Conservation (phyloP, 1,284 basidiomycete genomes). For the Porodaedalea pini region DNA sequence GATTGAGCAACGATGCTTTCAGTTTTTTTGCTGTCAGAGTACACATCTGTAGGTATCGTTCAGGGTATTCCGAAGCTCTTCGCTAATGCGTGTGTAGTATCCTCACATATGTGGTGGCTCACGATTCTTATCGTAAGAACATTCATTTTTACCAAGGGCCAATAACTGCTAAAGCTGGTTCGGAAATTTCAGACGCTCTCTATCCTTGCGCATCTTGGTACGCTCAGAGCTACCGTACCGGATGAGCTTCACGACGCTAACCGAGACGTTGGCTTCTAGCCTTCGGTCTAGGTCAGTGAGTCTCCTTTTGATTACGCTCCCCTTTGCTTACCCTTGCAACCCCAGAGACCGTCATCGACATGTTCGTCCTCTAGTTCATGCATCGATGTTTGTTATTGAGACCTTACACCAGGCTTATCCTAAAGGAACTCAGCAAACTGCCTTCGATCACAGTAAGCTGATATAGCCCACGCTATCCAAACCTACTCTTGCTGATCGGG, state of each 20-base stretch:
- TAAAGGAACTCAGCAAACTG: slow-evolving; percentile 10
- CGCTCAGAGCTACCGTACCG: neutral
- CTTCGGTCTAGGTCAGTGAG: slow-evolving; percentile 14
- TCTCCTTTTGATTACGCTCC: neutral
- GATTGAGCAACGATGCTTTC: neutral
- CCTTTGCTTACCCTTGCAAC: neutral
- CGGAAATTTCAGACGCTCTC: slow-evolving; percentile 7
- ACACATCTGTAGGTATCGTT: slow-evolving; percentile 6
- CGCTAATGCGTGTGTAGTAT: neutral
- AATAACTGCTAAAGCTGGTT: neutral
- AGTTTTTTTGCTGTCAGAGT: slow-evolving; percentile 16
- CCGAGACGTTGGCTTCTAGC: neutral
- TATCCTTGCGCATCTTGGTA: slow-evolving; percentile 18
- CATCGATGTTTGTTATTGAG: neutral
- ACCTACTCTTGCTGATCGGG: too few relatives aligned
- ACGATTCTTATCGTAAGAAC: slow-evolving; percentile 13
- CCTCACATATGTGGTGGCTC: slow-evolving; percentile 13
- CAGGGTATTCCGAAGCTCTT: neutral
- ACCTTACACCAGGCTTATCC: slow-evolving; percentile 1
- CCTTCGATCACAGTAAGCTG: slow-evolving; percentile 9
- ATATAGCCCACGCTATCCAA: neutral
- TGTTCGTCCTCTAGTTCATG: slow-evolving; percentile 2
- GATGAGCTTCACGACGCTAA: neutral
- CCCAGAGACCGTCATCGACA: slow-evolving; percentile 11
- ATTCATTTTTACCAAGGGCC: neutral